A percentile compares a stretch with the other conserved stretches of the same genome.
Evolutionary conservation across 202 grass and related monocot genomes (phyloP).

Genomic region (Carex arenaria): DNA sequence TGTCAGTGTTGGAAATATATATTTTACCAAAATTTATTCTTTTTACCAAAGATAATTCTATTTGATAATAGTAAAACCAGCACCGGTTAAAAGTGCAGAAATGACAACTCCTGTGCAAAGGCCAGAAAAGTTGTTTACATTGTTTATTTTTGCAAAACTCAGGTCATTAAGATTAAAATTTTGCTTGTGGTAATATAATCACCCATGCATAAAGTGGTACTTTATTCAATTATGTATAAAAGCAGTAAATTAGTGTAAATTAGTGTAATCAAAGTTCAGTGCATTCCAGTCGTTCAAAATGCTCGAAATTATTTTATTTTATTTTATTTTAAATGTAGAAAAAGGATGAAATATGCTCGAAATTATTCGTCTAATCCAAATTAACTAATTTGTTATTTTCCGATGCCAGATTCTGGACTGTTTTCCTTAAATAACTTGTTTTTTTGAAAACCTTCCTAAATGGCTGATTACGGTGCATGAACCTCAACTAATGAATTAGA

Average conservation of each 20-base stretch:
- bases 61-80: not conserved
- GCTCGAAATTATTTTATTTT: not conserved
- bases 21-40: not conserved
- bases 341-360: not conserved
- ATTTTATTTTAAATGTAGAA: not conserved
- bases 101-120: not conserved
- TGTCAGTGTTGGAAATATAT: not conserved
- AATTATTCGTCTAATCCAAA: not conserved
- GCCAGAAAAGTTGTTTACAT: not conserved
- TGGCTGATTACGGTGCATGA: not conserved
- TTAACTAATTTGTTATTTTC: not conserved
- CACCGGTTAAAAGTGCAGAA: not conserved
- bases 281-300: not conserved
- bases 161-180: not conserved
- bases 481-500: not conserved
- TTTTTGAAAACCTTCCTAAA: not conserved
- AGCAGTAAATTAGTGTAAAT: not conserved
- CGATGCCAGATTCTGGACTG: not conserved
- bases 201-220: not conserved
- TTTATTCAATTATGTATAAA: not conserved
- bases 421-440: not conserved
- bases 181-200: not conserved
- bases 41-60: not conserved
- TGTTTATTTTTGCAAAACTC: not conserved
- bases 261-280: not conserved